Evolutionary conservation across 139 green algal species (phyloP).

Genomic region (Haematococcus lacustris): DNA sequence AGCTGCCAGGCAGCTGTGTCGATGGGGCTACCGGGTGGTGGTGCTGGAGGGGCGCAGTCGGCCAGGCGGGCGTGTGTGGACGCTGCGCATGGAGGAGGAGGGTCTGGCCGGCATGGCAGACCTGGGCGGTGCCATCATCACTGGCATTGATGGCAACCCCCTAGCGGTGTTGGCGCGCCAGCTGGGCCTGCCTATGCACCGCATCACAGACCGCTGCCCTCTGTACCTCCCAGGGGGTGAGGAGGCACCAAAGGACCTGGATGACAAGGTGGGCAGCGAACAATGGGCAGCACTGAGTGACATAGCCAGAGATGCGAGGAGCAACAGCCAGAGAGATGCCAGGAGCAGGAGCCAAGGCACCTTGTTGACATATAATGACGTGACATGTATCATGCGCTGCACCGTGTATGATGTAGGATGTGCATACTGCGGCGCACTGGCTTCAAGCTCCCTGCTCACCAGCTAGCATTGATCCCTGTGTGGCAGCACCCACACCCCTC

Average conservation of each 20-base stretch:
- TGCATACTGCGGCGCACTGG: too few relatives aligned
- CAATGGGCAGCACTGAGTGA: too few relatives aligned
- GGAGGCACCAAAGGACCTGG: conserved; percentile 27
- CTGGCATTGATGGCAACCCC: conserved; percentile 89
- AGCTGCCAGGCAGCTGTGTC: conserved; percentile 76
- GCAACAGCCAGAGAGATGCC: too few relatives aligned
- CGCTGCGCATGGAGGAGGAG: conserved; percentile 49
- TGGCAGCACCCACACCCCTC: too few relatives aligned
- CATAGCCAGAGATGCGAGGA: too few relatives aligned
- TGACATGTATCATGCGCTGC: too few relatives aligned
- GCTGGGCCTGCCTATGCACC: conserved; percentile 63
- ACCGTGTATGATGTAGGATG: too few relatives aligned
- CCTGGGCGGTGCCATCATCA: conserved; percentile 88
- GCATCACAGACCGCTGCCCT: conserved; percentile 62
- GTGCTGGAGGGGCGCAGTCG: conserved; percentile 74
- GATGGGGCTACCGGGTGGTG: conserved; percentile 72
- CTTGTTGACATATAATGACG: too few relatives aligned
- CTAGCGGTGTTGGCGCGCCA: conserved; percentile 79
- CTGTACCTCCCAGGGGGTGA: conserved; percentile 55
- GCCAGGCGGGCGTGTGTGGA: conserved; percentile 79
- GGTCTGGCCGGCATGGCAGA: conserved; percentile 58
- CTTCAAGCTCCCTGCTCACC: too few relatives aligned
- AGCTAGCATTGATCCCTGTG: too few relatives aligned
- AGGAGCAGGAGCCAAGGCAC: too few relatives aligned
- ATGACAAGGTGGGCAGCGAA: conserved; percentile 31